Evolutionary conservation across 2,329 filamentous ascomycete species (phyloP), one percentile per base, ranked within the genome.

Genomic region (Dendrostoma leiphaemia): DNA sequence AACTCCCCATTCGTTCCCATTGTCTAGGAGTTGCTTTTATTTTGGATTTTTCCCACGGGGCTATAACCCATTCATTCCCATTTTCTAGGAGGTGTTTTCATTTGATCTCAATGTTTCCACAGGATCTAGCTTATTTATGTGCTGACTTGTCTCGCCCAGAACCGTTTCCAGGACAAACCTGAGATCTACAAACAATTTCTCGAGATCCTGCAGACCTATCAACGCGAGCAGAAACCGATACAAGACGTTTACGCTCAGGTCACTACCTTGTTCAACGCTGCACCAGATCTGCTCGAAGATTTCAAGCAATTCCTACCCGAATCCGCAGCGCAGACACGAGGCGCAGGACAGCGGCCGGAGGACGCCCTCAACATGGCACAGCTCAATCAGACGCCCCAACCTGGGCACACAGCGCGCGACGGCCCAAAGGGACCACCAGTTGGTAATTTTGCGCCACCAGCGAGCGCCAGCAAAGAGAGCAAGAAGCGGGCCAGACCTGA

Each of bases 181-280:
- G 94, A 99, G 69, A 97, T 99, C 59, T 99, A 99, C 77, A 99
- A 99, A 71, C 93, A 99, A 67, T 99, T 99, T 67, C 81, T 99
- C 28, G 94, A 99, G 69, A 99, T 99, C 46, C 77, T 99, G 43
- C 94, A 99, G 72, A 99, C 94, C 2, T 99, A 99, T 65, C 94
- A 99, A 71, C 85, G 94, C 54, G 94, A 99, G 70, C 96, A 94
- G 50, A 97, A 97, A 68, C 95, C 94, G 0, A 99, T 99, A 34
- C 92, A 97, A 69, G 94, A 99, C 71, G 94, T 99, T 3, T 99
- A 99, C 69, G 89, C 90, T 1, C 94, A 99, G 71, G 94, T 99
- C 23, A 99, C 95, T 0, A 89, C 88, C 29, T 78, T 99, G 1
- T 99, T 99, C 74, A 91, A 91, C 67, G 88, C 89, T 5, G 94